Evolutionary conservation across 345 rosid species (phyloP).

Genomic region (Acer yangbiense): DNA sequence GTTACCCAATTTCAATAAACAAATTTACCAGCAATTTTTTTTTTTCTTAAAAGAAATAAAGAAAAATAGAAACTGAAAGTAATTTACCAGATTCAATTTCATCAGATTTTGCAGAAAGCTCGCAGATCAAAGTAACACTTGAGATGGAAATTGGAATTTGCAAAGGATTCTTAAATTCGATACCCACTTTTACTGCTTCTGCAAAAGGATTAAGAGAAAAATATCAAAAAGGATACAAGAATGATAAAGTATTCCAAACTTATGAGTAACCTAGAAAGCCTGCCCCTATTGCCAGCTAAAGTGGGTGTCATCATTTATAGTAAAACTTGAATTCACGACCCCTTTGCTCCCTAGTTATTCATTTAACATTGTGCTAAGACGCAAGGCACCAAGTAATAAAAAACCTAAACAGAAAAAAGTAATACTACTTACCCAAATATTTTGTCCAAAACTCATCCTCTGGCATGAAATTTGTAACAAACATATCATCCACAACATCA

Average conservation of each 20-base stretch:
- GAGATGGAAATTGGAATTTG: conserved; percentile 73
- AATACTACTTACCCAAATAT: neutral
- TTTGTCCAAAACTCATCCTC: neutral
- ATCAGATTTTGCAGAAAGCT: conserved; percentile 60
- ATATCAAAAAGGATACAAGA: neutral
- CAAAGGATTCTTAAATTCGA: conserved; percentile 86
- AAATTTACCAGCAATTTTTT: neutral
- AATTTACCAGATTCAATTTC: conserved; percentile 59
- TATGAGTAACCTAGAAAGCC: conserved; percentile 2
- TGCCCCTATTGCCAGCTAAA: neutral
- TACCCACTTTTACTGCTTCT: conserved; percentile 77
- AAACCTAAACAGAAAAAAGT: neutral
- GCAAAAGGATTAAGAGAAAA: conserved; percentile 31
- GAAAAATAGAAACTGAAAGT: conserved; percentile 26
- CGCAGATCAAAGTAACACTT: conserved; percentile 74
- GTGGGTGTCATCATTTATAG: neutral
- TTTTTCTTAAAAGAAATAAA: neutral
- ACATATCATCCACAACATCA: neutral
- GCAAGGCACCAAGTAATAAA: neutral
- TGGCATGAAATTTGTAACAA: neutral
- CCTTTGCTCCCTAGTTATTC: neutral
- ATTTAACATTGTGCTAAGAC: neutral
- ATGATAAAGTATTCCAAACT: neutral
- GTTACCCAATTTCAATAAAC: conserved; percentile 6
- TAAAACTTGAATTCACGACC: neutral